Base-by-base conservation (phyloP, 306 rosid species). In the Corylus americana region DNA sequence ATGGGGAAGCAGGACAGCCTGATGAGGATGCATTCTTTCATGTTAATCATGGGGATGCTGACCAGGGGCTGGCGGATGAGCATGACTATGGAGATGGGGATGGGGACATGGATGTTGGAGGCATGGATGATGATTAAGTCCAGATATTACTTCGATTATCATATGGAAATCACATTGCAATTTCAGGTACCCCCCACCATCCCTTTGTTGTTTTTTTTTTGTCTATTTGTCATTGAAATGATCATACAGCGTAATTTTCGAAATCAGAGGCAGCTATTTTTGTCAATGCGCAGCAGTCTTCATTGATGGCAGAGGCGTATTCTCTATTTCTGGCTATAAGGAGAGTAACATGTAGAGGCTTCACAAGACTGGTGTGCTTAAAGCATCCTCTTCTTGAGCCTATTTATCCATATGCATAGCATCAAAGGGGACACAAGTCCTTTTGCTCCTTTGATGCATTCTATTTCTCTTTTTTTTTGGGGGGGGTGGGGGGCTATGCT, bases 61-160 rank as follows among this genome's bases (percentile, higher is more conserved):
- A 82, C 20, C 87, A 80, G 16, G 63, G 61, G 2, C 85, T 61
- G n/a, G 85, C 27, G 48, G 88, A 86, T 12, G 88, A 82, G 27
- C 82, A 68, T 53, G 89, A 71, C 20, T 44, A 61, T 7, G 91
- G 86, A 12, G 85, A 86, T 8, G 88, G 80, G 17, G 89, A 85
- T 3, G 70, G 27, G 37, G 89, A 79, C 64, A 74, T 83, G 79
- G 83, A 85, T 45, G 83, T 76, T 50, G 89, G 80, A 1, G 88
- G 87, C 12, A 69, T 31, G 18, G 89, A 79, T 1, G 87, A 82
- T 72, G 88, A 82, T 25, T 85, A 73, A 74, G 51, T 8, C 70
- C 51, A 39, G 2, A 10, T 18, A 42, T 39, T 39, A 67, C 49
- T 39, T 35, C 22, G 71, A 37, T 7, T 37, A 66, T 37, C 47